Base-by-base conservation (phyloP, 2,329 filamentous ascomycete genomes). In the Alternaria alternata region DNA sequence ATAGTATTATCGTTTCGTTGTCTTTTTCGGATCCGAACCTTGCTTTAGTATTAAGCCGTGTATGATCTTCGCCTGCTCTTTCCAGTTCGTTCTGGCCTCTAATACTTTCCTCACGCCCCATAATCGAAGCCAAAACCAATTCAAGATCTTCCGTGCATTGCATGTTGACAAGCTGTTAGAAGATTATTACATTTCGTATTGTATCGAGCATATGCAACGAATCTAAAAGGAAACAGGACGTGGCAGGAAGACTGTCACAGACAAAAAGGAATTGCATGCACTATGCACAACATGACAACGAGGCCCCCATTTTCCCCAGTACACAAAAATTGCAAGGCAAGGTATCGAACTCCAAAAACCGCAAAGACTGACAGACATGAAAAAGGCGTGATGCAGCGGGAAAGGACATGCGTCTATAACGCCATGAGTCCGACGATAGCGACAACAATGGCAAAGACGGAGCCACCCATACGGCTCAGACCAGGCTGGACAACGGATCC, bases 341-440 rank as follows among this genome's bases (percentile, higher is more conserved):
- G 36, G 36, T 51, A 51, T 51, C 36, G 16, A 51, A 51, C 34
- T 36, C 32, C 43, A 38, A 48, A 30, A 14, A 28, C 24, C n/a
- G 28, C 12, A 36, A 36, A 36, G 14, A 36, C 32, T 36, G 12
- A 30, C 28, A n/a, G 34, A 30, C 30, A 34, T 42, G 26, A 43
- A 20, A 42, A 42, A n/a, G 26, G 32, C 14, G 4, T 36, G 14
- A 36, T 36, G 32, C 32, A 36, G 14, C 12, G 32, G 32, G 32
- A 34, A 36, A 7, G 6, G 32, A 36, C 32, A 36, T 32, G 34
- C 14, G 42, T 42, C 68, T 64, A 77, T 58, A 76, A 58, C n/a
- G 68, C 69, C 32, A 75, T 62, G 7, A 79, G 65, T 26, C 70
- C 74, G 22, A 73, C 61, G 18, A 77, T 63, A n/a, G 75, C 73